Evolutionary conservation across 495 filamentous ascomycete species (phyloP), one percentile per base, ranked within the genome.

Genomic region (Friedmanniomyces simplex): DNA sequence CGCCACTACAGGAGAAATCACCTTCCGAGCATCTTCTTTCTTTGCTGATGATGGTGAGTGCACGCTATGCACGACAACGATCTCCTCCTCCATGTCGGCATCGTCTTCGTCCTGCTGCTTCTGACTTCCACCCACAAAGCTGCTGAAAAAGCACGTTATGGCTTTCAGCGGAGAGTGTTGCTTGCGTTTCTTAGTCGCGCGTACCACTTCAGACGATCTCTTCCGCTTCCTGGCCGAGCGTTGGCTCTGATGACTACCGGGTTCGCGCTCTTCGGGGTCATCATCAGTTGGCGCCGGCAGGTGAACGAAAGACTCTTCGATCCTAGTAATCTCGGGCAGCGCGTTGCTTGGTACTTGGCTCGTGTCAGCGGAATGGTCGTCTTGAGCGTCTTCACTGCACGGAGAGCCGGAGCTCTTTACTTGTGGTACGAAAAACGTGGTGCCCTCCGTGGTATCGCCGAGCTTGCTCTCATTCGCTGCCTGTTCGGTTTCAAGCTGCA

Each of bases 51-150:
- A 37, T 8, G 20, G 21, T n/a, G n/a, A n/a, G n/a, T n/a, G n/a
- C 46, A 55, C 57, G 34, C 54, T 62, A 21, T 52, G 42, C 16
- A 60, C 63, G 13, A 69, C 67, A 10, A 66, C 61, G 37, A 69
- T 69, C 48, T 61, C 64, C n/a, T 67, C 65, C 5, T 52, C 58
- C 7, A 64, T 61, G 20, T 57, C 28, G 28, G 3, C 63, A 24
- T 67, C 63, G 8, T 59, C 60, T 16, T 58, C 55, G 1, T 62
- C 61, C 22, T 50, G 50, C 8, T 63, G 47, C 30, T 55, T 3
- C 34, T 58, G 53, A 18, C 48, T 63, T 11, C 16, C n/a, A n/a
- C 55, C 39, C 1, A 52, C 18, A 18, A 53, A 53, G 58, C 32
- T 59, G 5, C 47, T 59, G 56, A 61, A 54, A 34, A 53, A 50